A percentile compares a stretch with the other conserved stretches of the same genome.
phyloP scores from a whole-genome alignment of 768 basidiomycete genomes.

The Dioszegia crocea region DNA sequence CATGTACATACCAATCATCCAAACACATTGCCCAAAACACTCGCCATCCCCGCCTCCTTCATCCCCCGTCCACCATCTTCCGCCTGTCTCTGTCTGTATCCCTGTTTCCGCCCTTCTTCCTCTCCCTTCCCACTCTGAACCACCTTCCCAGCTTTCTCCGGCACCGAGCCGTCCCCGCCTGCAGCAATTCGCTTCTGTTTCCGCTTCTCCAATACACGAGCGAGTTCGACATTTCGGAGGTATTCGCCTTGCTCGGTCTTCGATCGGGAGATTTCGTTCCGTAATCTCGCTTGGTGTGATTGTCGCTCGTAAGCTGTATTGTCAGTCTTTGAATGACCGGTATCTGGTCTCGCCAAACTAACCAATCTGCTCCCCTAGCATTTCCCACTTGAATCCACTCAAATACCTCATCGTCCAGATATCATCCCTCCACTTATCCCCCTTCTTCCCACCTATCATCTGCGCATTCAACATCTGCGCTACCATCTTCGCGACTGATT shows the following conservation, averaged over 20 bases:
- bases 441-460: constrained; percentile 65
- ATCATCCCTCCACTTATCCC: constrained; percentile 76
- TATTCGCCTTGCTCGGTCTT: constrained; percentile 86
- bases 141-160: background rate
- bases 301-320: constrained; percentile 83
- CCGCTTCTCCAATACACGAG: constrained; percentile 58
- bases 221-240: constrained; percentile 87
- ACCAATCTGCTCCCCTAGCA: constrained; percentile 98
- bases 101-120: background rate
- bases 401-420: constrained; percentile 99
- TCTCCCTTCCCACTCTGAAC: background rate
- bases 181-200: constrained; percentile 38
- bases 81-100: constrained; percentile 35
- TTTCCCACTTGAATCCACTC: constrained; percentile 96
- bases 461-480: constrained; percentile 96
- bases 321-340: background rate
- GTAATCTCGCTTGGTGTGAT: constrained; percentile 78
- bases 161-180: background rate
- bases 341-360: constrained; percentile 51
- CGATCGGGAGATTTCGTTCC: constrained; percentile 83
- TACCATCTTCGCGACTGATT: constrained; percentile 78
- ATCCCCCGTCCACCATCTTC: constrained; percentile 21
- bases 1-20: constrained; percentile 23
- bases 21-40: constrained; percentile 44
- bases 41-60: constrained; percentile 37